Percentiles rank a stretch among this genome's conserved stretches.
phyloP scores from a whole-genome alignment of 2,329 filamentous ascomycete species.

The Podosphaera xanthii region DNA sequence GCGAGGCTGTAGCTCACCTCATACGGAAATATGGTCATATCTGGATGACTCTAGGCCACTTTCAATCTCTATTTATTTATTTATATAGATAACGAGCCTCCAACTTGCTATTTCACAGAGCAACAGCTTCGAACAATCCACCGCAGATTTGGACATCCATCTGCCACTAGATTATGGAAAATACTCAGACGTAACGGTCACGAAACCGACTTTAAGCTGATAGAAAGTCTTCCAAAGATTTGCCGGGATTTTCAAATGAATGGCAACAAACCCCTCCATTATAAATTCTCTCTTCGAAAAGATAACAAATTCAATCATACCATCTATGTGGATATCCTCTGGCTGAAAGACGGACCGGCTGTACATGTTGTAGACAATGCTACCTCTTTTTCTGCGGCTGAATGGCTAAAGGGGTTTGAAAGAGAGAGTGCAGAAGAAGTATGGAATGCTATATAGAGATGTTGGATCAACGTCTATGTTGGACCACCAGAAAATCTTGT shows the following conservation, averaged over 20 bases:
- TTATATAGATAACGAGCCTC: too few relatives aligned
- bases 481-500: neutral
- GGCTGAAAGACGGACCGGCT: neutral
- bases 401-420: neutral
- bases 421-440: neutral
- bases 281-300: neutral
- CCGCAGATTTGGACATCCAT: too few relatives aligned
- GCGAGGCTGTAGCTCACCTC: too few relatives aligned
- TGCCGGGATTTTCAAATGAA: neutral
- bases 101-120: too few relatives aligned
- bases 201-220: neutral
- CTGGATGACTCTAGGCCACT: too few relatives aligned
- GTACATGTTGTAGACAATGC: neutral
- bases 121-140: too few relatives aligned
- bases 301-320: too few relatives aligned
- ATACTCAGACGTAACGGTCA: neutral
- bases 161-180: neutral
- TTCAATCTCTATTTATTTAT: too few relatives aligned
- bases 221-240: neutral
- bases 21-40: too few relatives aligned
- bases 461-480: neutral
- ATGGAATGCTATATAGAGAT: neutral
- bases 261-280: neutral
- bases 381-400: neutral
- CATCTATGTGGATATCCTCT: too few relatives aligned